Base-by-base conservation (phyloP, 1,139 yeast genomes). In the Sugiyamaella neomexicana region DNA sequence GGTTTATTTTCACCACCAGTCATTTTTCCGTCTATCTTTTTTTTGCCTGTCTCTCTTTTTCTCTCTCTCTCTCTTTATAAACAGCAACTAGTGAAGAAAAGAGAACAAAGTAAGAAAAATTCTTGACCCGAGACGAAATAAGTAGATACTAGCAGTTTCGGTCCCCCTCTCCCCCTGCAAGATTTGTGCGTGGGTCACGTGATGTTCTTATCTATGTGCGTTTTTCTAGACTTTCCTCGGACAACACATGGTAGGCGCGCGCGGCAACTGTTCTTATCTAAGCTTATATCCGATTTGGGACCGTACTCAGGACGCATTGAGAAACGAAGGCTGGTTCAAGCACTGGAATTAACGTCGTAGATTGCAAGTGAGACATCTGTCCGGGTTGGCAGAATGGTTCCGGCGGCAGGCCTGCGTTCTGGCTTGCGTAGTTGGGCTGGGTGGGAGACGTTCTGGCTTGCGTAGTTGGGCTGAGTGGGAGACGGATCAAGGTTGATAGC, bases 151-250 rank as follows among this genome's bases (percentile, higher is more conserved):
- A 20, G 25, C 25, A 20, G 25, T 20, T 20, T 20, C 3, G 25
- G 25, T n/a, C n/a, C n/a, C n/a, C n/a, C n/a, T n/a, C n/a, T n/a
- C n/a, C n/a, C 25, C 25, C 25, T 20, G 25, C n/a, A n/a, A n/a
- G n/a, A n/a, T n/a, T n/a, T n/a, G n/a, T n/a, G 25, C 25, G 25
- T 5, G 25, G 25, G 9, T 15, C 41, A 38, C 41, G 41, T 38
- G 41, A 38, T 3, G 25, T 4, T 32, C 44, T 40, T 27, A 25
- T 23, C 44, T 17, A 25, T 23, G 32, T 17, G 42, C 42, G 34
- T 29, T 29, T 29, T 29, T 20, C 25, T 20, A 16, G 43, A n/a
- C 31, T 6, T 23, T n/a, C 39, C 47, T 44, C 47, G 47, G 39
- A 31, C 38, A 42, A 39, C 29, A 31, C 38, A 42, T 10, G 13